Conservation (phyloP, 2,329 filamentous ascomycete genomes). For the Fonsecaea pedrosoi region DNA sequence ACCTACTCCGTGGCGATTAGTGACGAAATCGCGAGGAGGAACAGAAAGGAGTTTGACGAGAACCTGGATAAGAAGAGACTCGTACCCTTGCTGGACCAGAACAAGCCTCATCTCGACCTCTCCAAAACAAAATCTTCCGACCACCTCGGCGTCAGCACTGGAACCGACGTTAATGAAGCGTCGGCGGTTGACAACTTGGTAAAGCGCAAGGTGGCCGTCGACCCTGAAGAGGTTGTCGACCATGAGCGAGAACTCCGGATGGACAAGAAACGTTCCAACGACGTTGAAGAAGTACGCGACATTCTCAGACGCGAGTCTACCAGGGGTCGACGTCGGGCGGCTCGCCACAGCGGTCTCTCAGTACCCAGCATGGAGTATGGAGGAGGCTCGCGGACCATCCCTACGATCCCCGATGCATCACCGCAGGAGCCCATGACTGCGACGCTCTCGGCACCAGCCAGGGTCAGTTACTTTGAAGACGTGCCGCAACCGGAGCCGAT, state of each 20-base stretch:
- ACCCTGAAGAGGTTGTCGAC: constrained; percentile 32
- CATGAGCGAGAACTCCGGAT: constrained; percentile 28
- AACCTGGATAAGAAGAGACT: constrained; percentile 71
- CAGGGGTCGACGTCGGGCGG: constrained; percentile 48
- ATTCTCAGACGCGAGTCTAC: constrained; percentile 49
- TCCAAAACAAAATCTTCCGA: constrained; percentile 14
- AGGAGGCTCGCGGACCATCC: constrained; percentile 34
- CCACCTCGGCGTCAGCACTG: constrained; percentile 15
- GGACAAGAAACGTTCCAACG: constrained; percentile 38
- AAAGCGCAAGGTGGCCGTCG: constrained; percentile 32
- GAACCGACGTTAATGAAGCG: constrained; percentile 33
- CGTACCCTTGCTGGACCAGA: constrained; percentile 55
- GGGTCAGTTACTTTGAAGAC: constrained; percentile 39
- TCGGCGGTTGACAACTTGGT: constrained; percentile 29
- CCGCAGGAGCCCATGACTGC: constrained; percentile 28
- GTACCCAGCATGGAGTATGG: constrained; percentile 7
- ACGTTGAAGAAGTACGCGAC: constrained; percentile 39
- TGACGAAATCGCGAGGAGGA: constrained; percentile 69
- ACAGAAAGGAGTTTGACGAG: constrained; percentile 65
- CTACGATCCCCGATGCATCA: constrained; percentile 32
- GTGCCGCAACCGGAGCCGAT: constrained; percentile 24
- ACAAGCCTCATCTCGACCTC: constrained; percentile 14
- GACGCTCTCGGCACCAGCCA: constrained; percentile 11
- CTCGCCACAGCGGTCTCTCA: constrained; percentile 30
- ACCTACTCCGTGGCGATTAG: constrained; percentile 79